Evolutionary conservation across 2,329 filamentous ascomycete species (phyloP).

Genomic region (Phaeosphaeriaceae sp.): DNA sequence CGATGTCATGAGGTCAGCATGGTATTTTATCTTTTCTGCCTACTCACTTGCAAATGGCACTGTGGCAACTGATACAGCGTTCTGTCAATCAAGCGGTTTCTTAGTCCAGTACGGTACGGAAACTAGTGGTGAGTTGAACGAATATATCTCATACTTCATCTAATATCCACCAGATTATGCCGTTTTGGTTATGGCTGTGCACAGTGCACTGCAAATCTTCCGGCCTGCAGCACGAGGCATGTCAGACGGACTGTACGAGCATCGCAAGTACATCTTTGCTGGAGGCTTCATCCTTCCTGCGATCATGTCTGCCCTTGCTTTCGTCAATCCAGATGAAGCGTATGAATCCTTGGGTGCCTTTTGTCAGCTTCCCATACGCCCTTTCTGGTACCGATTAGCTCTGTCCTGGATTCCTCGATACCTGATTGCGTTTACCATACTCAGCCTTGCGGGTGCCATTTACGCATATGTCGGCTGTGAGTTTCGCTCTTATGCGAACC

Average conservation of each 20-base stretch:
- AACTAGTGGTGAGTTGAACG: conserved; percentile 59
- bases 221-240: conserved; percentile 56
- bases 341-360: conserved; percentile 71
- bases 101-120: conserved; percentile 71
- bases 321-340: conserved; percentile 61
- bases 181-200: conserved; percentile 75
- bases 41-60: conserved; percentile 63
- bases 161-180: conserved; percentile 62
- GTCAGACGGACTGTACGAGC: conserved; percentile 72
- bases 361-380: conserved; percentile 72
- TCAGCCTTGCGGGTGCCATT: conserved; percentile 71
- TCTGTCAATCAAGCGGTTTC: conserved; percentile 75
- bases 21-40: conserved; percentile 71
- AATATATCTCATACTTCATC: neutral
- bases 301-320: conserved; percentile 68
- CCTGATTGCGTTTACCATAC: conserved; percentile 68
- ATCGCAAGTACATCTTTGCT: conserved; percentile 66
- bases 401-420: conserved; percentile 79
- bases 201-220: conserved; percentile 76
- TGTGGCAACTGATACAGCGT: conserved; percentile 59
- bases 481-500: conserved; percentile 46
- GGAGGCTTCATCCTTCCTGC: conserved; percentile 66
- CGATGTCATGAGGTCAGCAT: conserved; percentile 73
- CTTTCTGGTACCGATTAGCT: conserved; percentile 72
- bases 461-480: conserved; percentile 68